These are phyloP conservation scores for Rugosomyces carneus DNA, from an alignment of 1,284 basidiomycete species.

Conservation along the genomic window DNA sequence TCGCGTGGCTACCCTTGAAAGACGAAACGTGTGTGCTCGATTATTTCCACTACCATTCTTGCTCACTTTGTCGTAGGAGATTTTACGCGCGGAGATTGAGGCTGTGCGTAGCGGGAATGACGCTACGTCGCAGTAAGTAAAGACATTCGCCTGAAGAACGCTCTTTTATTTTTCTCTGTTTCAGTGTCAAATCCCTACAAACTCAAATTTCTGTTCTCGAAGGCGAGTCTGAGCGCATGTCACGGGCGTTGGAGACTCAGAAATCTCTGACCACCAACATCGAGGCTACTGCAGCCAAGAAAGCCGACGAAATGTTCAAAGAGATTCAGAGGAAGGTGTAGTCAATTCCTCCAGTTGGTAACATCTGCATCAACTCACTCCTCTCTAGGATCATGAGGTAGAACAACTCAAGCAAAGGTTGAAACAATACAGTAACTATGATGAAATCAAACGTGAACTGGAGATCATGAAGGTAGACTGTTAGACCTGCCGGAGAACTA, in stretches of 20 bases:
- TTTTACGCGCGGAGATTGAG: conserved; percentile 90
- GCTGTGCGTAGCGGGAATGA: conserved; percentile 77
- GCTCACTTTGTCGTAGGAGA: conserved; percentile 54
- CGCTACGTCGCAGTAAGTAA: conserved; percentile 61
- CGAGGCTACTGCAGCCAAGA: conserved; percentile 46
- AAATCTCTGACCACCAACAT: conserved; percentile 51
- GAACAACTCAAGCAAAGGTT: conserved; percentile 63
- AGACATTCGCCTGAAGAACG: background rate
- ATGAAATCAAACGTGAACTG: conserved; percentile 92
- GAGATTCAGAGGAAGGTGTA: conserved; percentile 56
- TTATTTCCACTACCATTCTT: background rate
- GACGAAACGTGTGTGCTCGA: conserved; percentile 68
- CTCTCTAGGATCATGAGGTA: conserved; percentile 51
- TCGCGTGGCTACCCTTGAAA: conserved; percentile 86
- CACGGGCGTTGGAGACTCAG: conserved; percentile 63
- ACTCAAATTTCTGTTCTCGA: conserved; percentile 68
- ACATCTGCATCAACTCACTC: background rate
- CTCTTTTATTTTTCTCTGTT: background rate
- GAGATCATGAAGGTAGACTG: conserved; percentile 89
- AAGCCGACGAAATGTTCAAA: conserved; percentile 53
- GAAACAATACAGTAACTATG: conserved; percentile 78
- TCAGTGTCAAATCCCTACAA: conserved; percentile 69
- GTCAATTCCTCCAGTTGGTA: background rate
- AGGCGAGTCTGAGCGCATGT: conserved; percentile 65
- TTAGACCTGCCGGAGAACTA: background rate